Conservation (phyloP, 2,329 filamentous ascomycete species). For the Trichothecium sympodiale region DNA sequence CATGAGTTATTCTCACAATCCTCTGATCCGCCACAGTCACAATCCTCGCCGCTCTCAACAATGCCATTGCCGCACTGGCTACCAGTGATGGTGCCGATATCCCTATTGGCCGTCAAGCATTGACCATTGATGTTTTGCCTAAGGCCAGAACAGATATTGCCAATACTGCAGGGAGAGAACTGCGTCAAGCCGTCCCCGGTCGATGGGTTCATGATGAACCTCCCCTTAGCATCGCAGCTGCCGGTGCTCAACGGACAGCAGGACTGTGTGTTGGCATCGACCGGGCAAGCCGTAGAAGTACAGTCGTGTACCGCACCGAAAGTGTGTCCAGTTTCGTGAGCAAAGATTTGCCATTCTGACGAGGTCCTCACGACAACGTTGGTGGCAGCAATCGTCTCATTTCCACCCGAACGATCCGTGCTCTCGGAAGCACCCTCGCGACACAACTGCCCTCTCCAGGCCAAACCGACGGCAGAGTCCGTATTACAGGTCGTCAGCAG, state of each 20-base stretch:
- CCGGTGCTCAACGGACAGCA: slow-evolving; percentile 68
- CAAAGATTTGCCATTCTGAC: slow-evolving; percentile 90
- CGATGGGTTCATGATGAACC: slow-evolving; percentile 94
- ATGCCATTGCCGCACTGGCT: slow-evolving; percentile 94
- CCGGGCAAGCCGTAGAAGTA: slow-evolving; percentile 56
- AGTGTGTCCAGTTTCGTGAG: slow-evolving; percentile 87
- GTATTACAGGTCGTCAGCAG: slow-evolving; percentile 74
- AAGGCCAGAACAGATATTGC: slow-evolving; percentile 87
- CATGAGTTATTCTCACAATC: slow-evolving; percentile 68
- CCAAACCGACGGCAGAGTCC: slow-evolving; percentile 74
- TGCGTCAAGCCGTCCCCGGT: slow-evolving; percentile 59
- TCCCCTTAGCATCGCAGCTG: slow-evolving; percentile 64
- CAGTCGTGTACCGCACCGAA: slow-evolving; percentile 97
- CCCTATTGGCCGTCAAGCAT: slow-evolving; percentile 79
- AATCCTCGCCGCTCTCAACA: slow-evolving; percentile 87
- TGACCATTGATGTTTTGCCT: slow-evolving; percentile 62
- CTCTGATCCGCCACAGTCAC: slow-evolving; percentile 75
- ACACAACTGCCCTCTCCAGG: slow-evolving; percentile 88
- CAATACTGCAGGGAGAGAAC: slow-evolving; percentile 83
- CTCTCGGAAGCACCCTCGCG: slow-evolving; percentile 43
- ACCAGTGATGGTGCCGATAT: slow-evolving; percentile 69
- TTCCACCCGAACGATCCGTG: slow-evolving; percentile 29
- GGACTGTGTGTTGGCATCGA: slow-evolving; percentile 36
- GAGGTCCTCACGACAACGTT: slow-evolving; percentile 81
- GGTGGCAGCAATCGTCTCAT: slow-evolving; percentile 69